Evolutionary conservation across 495 filamentous ascomycete species (phyloP), one percentile per base, ranked within the genome.

Genomic region (Penicillium canariense): DNA sequence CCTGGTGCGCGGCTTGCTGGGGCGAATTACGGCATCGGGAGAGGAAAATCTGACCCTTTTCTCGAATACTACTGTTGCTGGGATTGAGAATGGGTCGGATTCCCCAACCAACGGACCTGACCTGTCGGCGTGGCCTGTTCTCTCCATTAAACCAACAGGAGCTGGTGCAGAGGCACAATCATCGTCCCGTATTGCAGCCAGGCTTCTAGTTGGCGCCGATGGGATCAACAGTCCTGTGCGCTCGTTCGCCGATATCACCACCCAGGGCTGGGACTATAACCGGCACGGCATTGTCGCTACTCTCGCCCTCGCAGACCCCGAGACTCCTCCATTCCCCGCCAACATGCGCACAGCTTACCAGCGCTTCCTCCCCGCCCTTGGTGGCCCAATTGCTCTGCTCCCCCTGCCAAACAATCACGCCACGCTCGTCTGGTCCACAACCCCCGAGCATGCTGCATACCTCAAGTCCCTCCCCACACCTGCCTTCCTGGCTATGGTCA

Each of bases 211-310:
- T 12, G 94, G 94, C 5, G 95, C 95, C 12, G 94, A 99, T 63
- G 94, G 94, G 10, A 87, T 90, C 15, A 96, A 96, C 68, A 94
- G 90, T 66, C 95, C 94, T 15, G 94, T 97, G 12, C 86, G 94
- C 38, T 81, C 81, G 2, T 99, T 96, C 65, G 90, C 93, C 6
- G 87, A 86, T 31, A 97, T 97, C 60, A 70, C 84, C 44, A 87
- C 85, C 26, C 77, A 84, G 3, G 94, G 95, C 18, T 99, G 92
- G 90, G 95, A 97, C 68, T 99, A 97, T 74, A 81, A 83, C 44
- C 81, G 90, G 18, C 87, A 96, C 67, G 94, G 95, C 15, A 81
- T 97, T 8, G 94, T 99, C 12, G 94, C 94, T 55, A 94, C 91
- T 0, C 71, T 99, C 18, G 77, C 86, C 45, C 76, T 96, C 8